Evolutionary conservation across 2,329 filamentous ascomycete genomes (phyloP).

Genomic region (Zymoseptoria crescenta): DNA sequence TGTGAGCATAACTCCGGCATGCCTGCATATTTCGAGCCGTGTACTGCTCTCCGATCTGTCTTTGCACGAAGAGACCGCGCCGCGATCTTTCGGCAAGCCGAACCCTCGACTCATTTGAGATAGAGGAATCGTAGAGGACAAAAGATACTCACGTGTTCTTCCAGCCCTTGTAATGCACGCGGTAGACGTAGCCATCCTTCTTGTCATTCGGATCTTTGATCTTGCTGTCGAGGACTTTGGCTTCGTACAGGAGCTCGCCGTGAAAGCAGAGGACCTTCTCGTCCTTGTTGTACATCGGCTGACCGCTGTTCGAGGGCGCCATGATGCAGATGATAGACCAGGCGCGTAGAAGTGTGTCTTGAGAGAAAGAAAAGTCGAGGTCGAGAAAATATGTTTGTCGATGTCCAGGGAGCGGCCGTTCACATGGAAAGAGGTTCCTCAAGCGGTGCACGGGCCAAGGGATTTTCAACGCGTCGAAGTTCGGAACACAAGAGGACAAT

Average conservation of each 20-base stretch:
- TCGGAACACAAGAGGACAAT: not conserved
- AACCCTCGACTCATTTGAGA: not conserved
- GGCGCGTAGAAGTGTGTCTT: not conserved
- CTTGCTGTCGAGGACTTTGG: constrained; percentile 79
- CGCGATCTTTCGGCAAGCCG: not conserved
- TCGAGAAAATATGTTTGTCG: not conserved
- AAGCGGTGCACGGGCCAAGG: not conserved
- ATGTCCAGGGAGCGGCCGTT: not conserved
- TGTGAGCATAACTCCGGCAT: not conserved
- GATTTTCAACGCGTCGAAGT: not conserved
- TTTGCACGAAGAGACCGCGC: not conserved
- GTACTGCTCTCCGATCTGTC: not conserved
- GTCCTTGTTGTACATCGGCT: constrained; percentile 56
- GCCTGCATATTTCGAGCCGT: not conserved
- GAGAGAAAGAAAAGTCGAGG: not conserved
- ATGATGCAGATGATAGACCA: constrained; percentile 4
- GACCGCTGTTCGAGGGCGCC: constrained; percentile 13
- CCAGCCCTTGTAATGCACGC: constrained; percentile 98
- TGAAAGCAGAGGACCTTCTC: constrained; percentile 94
- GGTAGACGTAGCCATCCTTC: constrained; percentile 73
- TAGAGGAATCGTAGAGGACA: not conserved
- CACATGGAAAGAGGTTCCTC: not conserved
- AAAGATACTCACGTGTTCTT: constrained; percentile 71
- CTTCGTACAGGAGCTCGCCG: constrained; percentile 93
- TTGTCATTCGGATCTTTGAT: constrained; percentile 56